Conservation (phyloP, 2,329 filamentous ascomycete species). For the Ustulina deusta region DNA sequence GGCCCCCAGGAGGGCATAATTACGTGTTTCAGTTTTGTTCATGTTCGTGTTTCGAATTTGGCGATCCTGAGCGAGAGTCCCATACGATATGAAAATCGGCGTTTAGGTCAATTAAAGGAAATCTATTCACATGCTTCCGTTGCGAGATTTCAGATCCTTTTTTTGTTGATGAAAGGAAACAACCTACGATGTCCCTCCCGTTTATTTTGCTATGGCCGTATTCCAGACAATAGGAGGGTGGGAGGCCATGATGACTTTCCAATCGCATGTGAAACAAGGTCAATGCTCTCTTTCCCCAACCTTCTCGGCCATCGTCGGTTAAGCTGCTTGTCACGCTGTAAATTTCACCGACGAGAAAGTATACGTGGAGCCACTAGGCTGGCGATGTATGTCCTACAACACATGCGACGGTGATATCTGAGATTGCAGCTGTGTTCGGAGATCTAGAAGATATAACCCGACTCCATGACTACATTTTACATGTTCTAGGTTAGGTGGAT, state of each 20-base stretch:
- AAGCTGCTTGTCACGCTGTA: neutral
- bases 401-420: neutral
- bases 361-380: neutral
- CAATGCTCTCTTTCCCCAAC: neutral
- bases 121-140: neutral
- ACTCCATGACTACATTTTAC: neutral
- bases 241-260: neutral
- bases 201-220: neutral
- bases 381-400: neutral
- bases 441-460: constrained; percentile 1
- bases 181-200: neutral
- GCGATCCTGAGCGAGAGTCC: neutral
- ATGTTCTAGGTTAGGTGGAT: neutral
- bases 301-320: neutral
- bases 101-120: constrained; percentile 8
- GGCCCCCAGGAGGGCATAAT: constrained; percentile 13
- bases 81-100: constrained; percentile 11
- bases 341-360: neutral
- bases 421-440: neutral
- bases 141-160: neutral
- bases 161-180: neutral
- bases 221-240: neutral
- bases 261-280: constrained; percentile 12
- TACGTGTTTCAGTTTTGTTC: constrained; percentile 9
- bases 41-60: constrained; percentile 22